Base-by-base conservation (phyloP, 2,329 filamentous ascomycete species). In the Reticulascus tulasneorum region DNA sequence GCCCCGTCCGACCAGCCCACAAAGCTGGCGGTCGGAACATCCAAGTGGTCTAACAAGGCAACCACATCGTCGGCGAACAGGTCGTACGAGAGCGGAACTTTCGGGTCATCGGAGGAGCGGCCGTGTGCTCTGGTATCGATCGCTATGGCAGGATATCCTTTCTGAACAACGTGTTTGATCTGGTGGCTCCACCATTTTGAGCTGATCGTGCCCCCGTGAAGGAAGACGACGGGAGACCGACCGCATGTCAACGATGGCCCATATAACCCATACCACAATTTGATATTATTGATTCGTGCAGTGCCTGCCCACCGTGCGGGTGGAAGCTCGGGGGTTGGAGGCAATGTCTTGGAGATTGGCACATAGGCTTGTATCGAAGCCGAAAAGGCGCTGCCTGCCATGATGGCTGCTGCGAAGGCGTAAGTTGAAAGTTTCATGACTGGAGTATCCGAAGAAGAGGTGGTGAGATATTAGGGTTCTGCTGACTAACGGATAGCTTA, bases 1-100 rank as follows among this genome's bases (percentile, higher is more conserved):
- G 55, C 62, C 25, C 63, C 62, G 35, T 67, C 64, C 8, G 59
- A 64, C 64, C 63, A 67, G 18, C 63, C 63, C 5, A 66, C 58
- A 18, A 60, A 53, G 37, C 56, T 51, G 43, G 60, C 59, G 35
- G 47, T 36, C 5, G 29, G 35, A 3, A 65, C 48, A 2, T 56
- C 55, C 6, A 51, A 45, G 2, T 46, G 24, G 6, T 50, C 46
- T 5, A 66, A 54, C 26, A 60, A 52, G 5, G 41, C 53, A 19
- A 54, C 44, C 6, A 57, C 59, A 25, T 67, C 62, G 17, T 47
- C 38, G 15, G 61, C 60, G 44, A 64, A 64, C 38, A 55, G 48
- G 10, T 58, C 52, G 35, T 54, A 66, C 13, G 62, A 65, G 42
- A 66, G 66, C 20, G 50, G 45, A 23, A 64, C 63, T 15, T 44